Evolutionary conservation across 306 rosid species (phyloP).

Genomic region (Astragalus glycyphyllos): DNA sequence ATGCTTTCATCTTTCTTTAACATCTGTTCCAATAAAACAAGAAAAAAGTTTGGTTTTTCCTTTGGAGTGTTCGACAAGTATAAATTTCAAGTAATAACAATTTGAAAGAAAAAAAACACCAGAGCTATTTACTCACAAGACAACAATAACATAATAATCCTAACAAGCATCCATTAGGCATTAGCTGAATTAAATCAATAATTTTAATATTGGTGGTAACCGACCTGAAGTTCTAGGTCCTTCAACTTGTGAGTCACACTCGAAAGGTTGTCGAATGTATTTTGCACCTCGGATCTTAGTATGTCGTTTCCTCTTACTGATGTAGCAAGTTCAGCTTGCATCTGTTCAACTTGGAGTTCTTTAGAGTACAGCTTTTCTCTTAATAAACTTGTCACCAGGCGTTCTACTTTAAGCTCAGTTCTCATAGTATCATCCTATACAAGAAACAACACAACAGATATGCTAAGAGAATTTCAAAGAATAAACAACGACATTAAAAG

Average conservation of each 20-base stretch:
- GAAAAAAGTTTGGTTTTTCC: background rate
- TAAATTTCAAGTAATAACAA: constrained; percentile 15
- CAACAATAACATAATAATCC: background rate
- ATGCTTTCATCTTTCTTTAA: constrained; percentile 75
- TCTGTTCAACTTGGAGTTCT: constrained; percentile 85
- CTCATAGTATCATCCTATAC: constrained; percentile 64
- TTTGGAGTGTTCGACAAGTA: constrained; percentile 10
- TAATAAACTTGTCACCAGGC: constrained; percentile 72
- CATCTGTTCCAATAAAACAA: constrained; percentile 52
- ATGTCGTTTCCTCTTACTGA: constrained; percentile 92
- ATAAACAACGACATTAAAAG: constrained; percentile 16
- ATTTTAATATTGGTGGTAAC: constrained; percentile 30
- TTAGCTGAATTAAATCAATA: constrained; percentile 25
- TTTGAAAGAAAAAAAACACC: background rate
- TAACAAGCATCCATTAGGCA: background rate
- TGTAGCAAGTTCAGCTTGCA: constrained; percentile 90
- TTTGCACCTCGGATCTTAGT: constrained; percentile 79
- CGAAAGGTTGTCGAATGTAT: constrained; percentile 75
- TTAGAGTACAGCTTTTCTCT: constrained; percentile 84
- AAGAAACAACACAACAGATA: constrained; percentile 17
- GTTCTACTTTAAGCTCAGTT: constrained; percentile 84
- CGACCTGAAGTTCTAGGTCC: constrained; percentile 89
- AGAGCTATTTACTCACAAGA: constrained; percentile 5
- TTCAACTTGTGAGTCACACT: constrained; percentile 66
- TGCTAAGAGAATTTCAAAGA: constrained; percentile 29